These are phyloP conservation scores for Orychophragmus violaceus DNA, from an alignment of 345 rosid genomes.

Conservation along the genomic window DNA sequence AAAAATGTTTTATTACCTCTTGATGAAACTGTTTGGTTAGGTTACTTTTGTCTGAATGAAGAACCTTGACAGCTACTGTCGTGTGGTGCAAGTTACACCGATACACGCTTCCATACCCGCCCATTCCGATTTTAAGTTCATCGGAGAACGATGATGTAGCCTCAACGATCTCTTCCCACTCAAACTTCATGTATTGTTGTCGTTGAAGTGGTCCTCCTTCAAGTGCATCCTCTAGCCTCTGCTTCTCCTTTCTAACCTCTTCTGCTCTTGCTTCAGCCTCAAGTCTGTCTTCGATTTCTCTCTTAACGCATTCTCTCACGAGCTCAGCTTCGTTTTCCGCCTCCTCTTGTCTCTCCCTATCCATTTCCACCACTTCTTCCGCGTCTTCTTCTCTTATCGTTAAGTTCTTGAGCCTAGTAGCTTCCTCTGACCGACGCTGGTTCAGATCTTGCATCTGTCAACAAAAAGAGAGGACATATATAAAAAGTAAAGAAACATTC, in stretches of 20 bases:
- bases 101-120: constrained; percentile 83
- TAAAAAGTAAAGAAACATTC: not conserved
- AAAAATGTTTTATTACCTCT: constrained; percentile 47
- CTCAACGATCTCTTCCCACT: constrained; percentile 76
- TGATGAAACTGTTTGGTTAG: constrained; percentile 62
- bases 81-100: constrained; percentile 66
- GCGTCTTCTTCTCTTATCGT: constrained; percentile 49
- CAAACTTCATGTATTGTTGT: constrained; percentile 46
- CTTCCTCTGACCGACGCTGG: constrained; percentile 48
- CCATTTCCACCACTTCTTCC: constrained; percentile 47
- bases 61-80: constrained; percentile 74
- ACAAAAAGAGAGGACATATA: not conserved
- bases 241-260: constrained; percentile 58
- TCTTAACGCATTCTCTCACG: constrained; percentile 37
- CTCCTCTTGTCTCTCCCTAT: constrained; percentile 51
- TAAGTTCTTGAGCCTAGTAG: constrained; percentile 47
- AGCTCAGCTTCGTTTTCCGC: constrained; percentile 51
- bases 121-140: constrained; percentile 59
- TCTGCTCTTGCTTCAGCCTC: constrained; percentile 55
- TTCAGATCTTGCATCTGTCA: constrained; percentile 45
- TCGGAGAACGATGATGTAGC: constrained; percentile 87
- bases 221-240: constrained; percentile 59
- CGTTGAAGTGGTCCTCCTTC: constrained; percentile 37
- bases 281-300: constrained; percentile 50
- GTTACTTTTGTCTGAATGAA: constrained; percentile 53